These are phyloP conservation scores for Ogataea hybrid DNA, from an alignment of 1,139 yeast genomes.

Conservation along the genomic window DNA sequence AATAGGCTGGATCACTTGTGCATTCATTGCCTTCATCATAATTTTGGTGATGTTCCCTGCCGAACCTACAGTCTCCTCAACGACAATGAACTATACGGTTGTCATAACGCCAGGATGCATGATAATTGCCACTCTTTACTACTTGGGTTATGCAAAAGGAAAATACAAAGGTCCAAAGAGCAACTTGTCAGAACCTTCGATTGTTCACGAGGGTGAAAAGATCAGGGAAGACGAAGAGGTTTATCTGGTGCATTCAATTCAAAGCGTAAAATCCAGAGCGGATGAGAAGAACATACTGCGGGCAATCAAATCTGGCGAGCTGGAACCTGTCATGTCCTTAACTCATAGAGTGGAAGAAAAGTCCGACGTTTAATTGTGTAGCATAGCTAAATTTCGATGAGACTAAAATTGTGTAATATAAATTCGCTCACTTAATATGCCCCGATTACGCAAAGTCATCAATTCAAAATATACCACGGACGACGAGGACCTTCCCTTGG, in stretches of 20 bases:
- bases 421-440: constrained; percentile 18
- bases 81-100: constrained; percentile 59
- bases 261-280: constrained; percentile 10
- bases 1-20: constrained; percentile 38
- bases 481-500: constrained; percentile 22
- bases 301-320: constrained; percentile 17
- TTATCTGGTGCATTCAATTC: constrained; percentile 14
- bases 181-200: constrained; percentile 17
- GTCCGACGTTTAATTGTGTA: constrained; percentile 2
- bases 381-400: no score
- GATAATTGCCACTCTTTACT: constrained; percentile 44
- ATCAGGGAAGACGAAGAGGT: constrained; percentile 19
- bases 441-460: constrained; percentile 27
- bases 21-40: constrained; percentile 38
- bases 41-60: constrained; percentile 42
- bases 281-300: constrained; percentile 15
- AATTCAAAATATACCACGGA: constrained; percentile 22
- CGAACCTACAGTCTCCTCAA: constrained; percentile 34
- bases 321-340: constrained; percentile 17
- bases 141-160: constrained; percentile 43
- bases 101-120: constrained; percentile 44
- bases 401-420: neutral
- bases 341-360: constrained; percentile 11
- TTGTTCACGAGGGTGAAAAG: constrained; percentile 21
- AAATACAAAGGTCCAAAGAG: constrained; percentile 44